Conservation (phyloP, 129 eudicot genomes). For the Cynara cardunculus region DNA sequence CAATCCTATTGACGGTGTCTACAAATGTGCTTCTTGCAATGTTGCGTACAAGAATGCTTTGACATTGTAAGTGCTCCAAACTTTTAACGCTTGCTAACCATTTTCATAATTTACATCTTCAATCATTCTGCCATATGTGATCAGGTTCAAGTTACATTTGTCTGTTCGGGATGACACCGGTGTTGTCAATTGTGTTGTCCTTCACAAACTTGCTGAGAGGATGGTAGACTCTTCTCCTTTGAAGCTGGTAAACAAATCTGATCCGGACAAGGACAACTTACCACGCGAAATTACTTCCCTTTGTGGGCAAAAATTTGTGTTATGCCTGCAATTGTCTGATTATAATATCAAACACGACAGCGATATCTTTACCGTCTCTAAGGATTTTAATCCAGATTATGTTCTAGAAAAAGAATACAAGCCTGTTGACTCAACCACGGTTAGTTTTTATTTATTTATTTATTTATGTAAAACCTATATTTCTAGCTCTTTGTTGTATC, state of each 20-base stretch:
- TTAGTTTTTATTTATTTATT: too few relatives aligned
- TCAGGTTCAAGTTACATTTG: neutral
- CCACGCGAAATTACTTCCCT: neutral
- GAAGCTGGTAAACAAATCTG: neutral
- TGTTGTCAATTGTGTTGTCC: neutral
- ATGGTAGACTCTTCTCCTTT: neutral
- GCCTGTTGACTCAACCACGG: too few relatives aligned
- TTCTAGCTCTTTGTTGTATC: too few relatives aligned
- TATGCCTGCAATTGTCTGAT: too few relatives aligned
- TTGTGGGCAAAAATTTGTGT: too few relatives aligned
- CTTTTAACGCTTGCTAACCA: neutral
- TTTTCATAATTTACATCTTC: too few relatives aligned
- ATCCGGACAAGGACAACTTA: neutral
- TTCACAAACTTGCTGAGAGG: neutral
- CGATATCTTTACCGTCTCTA: too few relatives aligned
- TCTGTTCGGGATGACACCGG: neutral
- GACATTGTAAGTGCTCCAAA: neutral
- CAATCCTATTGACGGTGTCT: neutral
- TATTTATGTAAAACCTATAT: too few relatives aligned
- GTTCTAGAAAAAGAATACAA: too few relatives aligned
- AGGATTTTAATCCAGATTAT: too few relatives aligned
- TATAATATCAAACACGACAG: too few relatives aligned
- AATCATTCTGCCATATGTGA: neutral
- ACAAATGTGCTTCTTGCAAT: neutral
- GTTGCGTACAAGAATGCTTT: neutral